A percentile compares a stretch with the other conserved stretches of the same genome.
Evolutionary conservation across 2,329 filamentous ascomycete genomes (phyloP).

Genomic region (Cytospora schulzeri): DNA sequence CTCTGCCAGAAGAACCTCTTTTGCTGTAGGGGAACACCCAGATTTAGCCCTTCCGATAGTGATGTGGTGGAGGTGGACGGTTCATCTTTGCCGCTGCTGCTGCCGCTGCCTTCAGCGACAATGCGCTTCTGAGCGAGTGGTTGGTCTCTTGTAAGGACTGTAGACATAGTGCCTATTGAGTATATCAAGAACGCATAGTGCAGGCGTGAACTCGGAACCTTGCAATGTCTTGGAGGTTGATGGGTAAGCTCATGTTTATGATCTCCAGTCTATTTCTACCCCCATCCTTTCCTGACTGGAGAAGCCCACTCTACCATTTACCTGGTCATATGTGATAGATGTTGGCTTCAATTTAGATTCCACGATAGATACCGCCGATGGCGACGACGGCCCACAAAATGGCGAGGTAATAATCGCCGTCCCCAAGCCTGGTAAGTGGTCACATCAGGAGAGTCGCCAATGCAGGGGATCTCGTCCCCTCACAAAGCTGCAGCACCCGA

Average conservation of each 20-base stretch:
- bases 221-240: neutral
- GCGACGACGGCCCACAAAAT: constrained; percentile 14
- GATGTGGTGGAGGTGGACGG: constrained; percentile 12
- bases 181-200: neutral
- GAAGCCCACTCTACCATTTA: neutral
- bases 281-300: neutral
- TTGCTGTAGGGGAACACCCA: constrained; percentile 35
- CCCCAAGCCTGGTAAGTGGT: neutral
- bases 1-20: constrained; percentile 41
- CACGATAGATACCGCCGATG: constrained; percentile 4
- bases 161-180: constrained; percentile 13
- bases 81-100: constrained; percentile 14
- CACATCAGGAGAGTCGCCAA: neutral
- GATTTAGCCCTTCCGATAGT: constrained; percentile 28
- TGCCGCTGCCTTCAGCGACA: neutral
- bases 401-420: neutral
- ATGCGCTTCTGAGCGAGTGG: neutral
- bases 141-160: constrained; percentile 14
- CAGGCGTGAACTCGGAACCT: no score
- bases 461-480: neutral
- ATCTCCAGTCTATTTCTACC: neutral
- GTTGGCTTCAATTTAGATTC: neutral
- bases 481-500: neutral
- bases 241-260: neutral
- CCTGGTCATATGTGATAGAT: neutral